A percentile compares a stretch with the other conserved stretches of the same genome.
Conservation (phyloP, 2,329 filamentous ascomycete species). For the Zymoseptoria brevis region DNA sequence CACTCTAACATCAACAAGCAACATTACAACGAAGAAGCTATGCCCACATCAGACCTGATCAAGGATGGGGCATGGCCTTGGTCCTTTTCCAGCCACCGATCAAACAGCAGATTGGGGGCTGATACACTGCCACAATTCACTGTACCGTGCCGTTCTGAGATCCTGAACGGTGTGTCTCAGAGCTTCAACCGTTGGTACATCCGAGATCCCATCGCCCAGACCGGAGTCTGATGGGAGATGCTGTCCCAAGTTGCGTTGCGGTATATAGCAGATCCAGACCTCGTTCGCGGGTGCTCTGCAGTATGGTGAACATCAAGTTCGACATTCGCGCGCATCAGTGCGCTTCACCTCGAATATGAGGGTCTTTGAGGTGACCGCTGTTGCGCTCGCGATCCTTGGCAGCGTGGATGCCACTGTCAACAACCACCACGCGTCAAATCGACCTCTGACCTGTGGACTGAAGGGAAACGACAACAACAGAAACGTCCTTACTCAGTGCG, state of each 20-base stretch:
- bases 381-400: background rate
- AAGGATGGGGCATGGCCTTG: background rate
- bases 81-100: background rate
- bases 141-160: background rate
- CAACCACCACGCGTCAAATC: background rate
- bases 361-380: background rate
- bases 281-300: background rate
- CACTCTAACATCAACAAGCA: background rate
- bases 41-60: background rate
- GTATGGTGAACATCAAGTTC: background rate
- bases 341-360: background rate
- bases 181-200: background rate
- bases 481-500: background rate
- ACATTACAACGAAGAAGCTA: background rate
- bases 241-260: background rate
- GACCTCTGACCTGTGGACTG: background rate
- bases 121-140: background rate
- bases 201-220: background rate
- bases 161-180: background rate
- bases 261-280: background rate
- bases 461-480: background rate
- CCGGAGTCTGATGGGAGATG: background rate
- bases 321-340: background rate
- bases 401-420: background rate
- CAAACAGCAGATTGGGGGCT: background rate